A percentile compares a stretch with the other conserved stretches of the same genome.
phyloP scores from a whole-genome alignment of 2,329 filamentous ascomycete species.

The Coleophoma eucalyptorum region DNA sequence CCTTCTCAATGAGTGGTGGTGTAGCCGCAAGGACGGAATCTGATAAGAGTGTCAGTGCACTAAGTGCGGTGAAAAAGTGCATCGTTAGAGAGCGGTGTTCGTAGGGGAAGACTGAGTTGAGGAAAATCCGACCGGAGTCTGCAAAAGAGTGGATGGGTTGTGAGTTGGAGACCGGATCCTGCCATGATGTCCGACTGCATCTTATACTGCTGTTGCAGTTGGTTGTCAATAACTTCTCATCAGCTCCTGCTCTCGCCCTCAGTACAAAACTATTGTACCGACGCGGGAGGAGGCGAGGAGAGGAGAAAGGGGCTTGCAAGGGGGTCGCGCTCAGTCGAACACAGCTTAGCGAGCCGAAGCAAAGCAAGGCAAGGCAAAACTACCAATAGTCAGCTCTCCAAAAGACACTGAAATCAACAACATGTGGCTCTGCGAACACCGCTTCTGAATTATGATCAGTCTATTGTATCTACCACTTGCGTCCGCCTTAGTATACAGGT shows the following conservation, averaged over 20 bases:
- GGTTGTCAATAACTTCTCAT: neutral
- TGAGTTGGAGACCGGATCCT: neutral
- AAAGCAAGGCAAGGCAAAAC: neutral
- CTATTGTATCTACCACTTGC: conserved; percentile 12
- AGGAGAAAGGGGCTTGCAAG: neutral
- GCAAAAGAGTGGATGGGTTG: neutral
- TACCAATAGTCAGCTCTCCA: neutral
- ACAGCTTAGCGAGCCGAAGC: neutral
- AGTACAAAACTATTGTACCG: neutral
- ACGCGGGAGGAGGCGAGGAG: neutral
- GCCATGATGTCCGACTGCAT: neutral
- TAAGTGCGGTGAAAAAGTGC: neutral
- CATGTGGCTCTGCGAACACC: neutral
- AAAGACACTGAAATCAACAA: conserved; percentile 2
- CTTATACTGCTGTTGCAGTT: neutral
- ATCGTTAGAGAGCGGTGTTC: neutral
- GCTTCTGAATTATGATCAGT: conserved; percentile 9
- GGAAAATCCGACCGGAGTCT: too few relatives aligned
- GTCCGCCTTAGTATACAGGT: conserved; percentile 19
- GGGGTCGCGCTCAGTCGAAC: neutral
- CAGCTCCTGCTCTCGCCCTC: too few relatives aligned
- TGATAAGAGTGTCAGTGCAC: neutral
- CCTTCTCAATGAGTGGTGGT: neutral
- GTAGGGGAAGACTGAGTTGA: neutral
- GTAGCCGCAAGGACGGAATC: neutral